Percentiles rank a stretch among this genome's conserved stretches.
Evolutionary conservation across 2,329 filamentous ascomycete species (phyloP).

Genomic region (Colletotrichum australisinense): DNA sequence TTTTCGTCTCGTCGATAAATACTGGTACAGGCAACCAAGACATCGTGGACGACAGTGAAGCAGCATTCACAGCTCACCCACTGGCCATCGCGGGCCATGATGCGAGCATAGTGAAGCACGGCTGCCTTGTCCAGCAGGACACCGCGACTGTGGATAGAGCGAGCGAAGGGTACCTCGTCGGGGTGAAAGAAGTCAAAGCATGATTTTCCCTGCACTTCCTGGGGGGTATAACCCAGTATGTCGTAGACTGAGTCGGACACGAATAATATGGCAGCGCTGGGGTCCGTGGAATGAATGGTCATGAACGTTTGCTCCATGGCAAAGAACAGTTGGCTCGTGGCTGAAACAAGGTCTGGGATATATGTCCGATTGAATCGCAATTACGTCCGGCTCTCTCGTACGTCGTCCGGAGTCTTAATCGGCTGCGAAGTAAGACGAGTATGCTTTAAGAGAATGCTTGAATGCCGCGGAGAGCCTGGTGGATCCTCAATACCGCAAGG

Average conservation of each 20-base stretch:
- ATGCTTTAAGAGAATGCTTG: neutral
- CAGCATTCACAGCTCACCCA: constrained; percentile 89
- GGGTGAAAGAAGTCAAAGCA: constrained; percentile 90
- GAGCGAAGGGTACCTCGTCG: constrained; percentile 81
- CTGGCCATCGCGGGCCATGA: constrained; percentile 74
- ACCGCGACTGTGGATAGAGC: constrained; percentile 77
- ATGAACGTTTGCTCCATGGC: constrained; percentile 89
- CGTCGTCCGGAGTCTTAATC: neutral
- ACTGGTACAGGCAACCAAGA: constrained; percentile 85
- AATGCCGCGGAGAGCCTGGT: neutral
- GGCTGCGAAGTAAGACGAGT: neutral
- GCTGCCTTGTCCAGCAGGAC: constrained; percentile 86
- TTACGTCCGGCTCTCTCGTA: neutral
- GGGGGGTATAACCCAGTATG: constrained; percentile 82
- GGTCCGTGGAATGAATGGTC: constrained; percentile 81
- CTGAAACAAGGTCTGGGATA: constrained; percentile 13
- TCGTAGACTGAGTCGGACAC: constrained; percentile 86
- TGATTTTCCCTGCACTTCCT: constrained; percentile 80
- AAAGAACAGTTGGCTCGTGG: constrained; percentile 29
- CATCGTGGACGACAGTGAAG: constrained; percentile 90
- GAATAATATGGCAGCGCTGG: constrained; percentile 85
- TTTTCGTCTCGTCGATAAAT: constrained; percentile 77
- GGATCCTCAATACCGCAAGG: neutral
- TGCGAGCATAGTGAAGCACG: constrained; percentile 82
- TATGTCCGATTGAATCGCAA: constrained; percentile 10